Conservation (phyloP, 148 eudicot species). For the Camellia granthamiana region DNA sequence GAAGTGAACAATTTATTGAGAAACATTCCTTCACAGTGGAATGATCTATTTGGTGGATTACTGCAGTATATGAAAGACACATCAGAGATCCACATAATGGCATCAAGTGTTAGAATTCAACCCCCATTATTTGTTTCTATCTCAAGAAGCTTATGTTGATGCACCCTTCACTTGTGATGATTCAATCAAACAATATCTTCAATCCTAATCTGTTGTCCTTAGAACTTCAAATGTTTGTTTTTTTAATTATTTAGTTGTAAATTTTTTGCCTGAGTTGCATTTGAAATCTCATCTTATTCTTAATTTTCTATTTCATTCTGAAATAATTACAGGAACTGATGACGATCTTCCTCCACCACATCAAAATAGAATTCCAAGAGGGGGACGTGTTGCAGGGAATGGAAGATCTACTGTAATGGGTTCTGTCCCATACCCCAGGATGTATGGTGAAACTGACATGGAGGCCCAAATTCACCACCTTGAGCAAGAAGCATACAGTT, state of each 20-base stretch:
- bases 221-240: background rate
- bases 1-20: background rate
- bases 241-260: background rate
- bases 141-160: background rate
- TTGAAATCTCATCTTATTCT: background rate
- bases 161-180: background rate
- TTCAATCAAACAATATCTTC: background rate
- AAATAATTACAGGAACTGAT: conserved; percentile 54
- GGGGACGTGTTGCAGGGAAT: conserved; percentile 49
- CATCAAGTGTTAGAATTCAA: too few species aligned
- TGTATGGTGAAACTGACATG: conserved; percentile 54
- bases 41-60: background rate
- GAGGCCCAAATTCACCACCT: conserved; percentile 60
- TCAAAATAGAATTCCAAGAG: conserved; percentile 46
- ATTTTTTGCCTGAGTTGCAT: background rate
- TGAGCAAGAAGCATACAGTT: conserved; percentile 69
- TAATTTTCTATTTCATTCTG: conserved; percentile 3
- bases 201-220: background rate
- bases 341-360: conserved; percentile 63
- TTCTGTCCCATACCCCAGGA: conserved; percentile 43
- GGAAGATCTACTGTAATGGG: conserved; percentile 49
- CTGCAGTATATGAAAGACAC: background rate
- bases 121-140: background rate
- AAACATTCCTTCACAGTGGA: background rate
- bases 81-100: background rate